Evolutionary conservation across 768 basidiomycete genomes (phyloP).

Genomic region (Saitozyma podzolica): DNA sequence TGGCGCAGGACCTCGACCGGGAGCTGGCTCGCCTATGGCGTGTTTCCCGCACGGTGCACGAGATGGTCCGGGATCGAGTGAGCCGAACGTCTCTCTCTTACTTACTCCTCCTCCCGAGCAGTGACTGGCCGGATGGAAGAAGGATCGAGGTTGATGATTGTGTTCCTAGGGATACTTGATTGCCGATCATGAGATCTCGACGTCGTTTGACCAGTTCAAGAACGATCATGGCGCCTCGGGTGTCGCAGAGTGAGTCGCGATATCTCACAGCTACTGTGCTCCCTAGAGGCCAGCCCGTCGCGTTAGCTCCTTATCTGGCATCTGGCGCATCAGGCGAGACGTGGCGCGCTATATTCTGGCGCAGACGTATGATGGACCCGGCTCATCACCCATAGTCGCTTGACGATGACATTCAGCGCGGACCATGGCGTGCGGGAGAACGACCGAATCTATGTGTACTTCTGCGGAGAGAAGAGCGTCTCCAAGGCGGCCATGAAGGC

Average conservation of each 20-base stretch:
- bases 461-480: slow-evolving; percentile 92
- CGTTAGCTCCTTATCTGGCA: no score
- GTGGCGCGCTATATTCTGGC: neutral
- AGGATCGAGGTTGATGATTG: slow-evolving; percentile 38
- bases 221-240: slow-evolving; percentile 69
- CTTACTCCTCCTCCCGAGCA: no score
- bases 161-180: slow-evolving; percentile 79
- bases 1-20: slow-evolving; percentile 55
- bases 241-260: slow-evolving; percentile 73
- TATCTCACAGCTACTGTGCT: neutral
- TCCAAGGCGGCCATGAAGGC: slow-evolving; percentile 98
- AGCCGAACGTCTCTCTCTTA: slow-evolving; percentile 26
- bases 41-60: slow-evolving; percentile 92
- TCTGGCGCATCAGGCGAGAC: neutral
- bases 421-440: slow-evolving; percentile 65
- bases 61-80: slow-evolving; percentile 93
- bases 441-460: slow-evolving; percentile 90
- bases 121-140: slow-evolving; percentile 1
- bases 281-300: no score
- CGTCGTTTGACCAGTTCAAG: slow-evolving; percentile 80
- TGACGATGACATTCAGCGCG: slow-evolving; percentile 86
- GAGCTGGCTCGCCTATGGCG: slow-evolving; percentile 78
- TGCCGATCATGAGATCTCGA: slow-evolving; percentile 87
- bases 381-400: slow-evolving; percentile 62
- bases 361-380: neutral